Percentiles rank a stretch among this genome's conserved stretches.
Conservation (phyloP, 2,329 filamentous ascomycete genomes). For the Epichloe sylvatica region DNA sequence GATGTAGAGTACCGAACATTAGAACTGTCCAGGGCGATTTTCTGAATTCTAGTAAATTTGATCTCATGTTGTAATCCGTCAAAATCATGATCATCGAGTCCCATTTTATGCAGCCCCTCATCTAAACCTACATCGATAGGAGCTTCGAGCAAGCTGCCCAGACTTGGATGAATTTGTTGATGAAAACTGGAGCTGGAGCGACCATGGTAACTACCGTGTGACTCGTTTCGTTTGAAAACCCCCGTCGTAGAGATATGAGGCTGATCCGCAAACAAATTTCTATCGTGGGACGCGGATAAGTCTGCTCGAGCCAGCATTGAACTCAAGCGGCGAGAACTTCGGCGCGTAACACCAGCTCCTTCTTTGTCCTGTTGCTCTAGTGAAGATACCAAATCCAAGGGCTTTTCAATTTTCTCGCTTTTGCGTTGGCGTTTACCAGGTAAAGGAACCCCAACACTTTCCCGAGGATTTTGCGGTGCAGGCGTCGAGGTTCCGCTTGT, state of each 20-base stretch:
- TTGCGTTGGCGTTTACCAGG: conserved; percentile 40
- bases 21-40: conserved; percentile 46
- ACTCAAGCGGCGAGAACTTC: conserved; percentile 67
- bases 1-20: conserved; percentile 48
- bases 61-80: conserved; percentile 60
- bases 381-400: conserved; percentile 51
- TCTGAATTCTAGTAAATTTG: conserved; percentile 57
- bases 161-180: conserved; percentile 33
- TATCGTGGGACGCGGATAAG: conserved; percentile 70
- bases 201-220: conserved; percentile 38
- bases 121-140: conserved; percentile 58
- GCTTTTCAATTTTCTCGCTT: conserved; percentile 36
- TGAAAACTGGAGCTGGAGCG: conserved; percentile 28
- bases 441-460: conserved; percentile 56
- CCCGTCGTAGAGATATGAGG: conserved; percentile 25
- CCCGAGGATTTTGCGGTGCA: conserved; percentile 53
- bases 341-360: conserved; percentile 35
- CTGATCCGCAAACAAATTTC: conserved; percentile 63
- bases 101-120: conserved; percentile 59
- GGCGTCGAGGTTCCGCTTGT: conserved; percentile 68
- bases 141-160: conserved; percentile 52
- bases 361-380: conserved; percentile 54
- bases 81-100: conserved; percentile 55
- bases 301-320: conserved; percentile 81
- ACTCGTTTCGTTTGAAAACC: conserved; percentile 52